phyloP scores from a whole-genome alignment of 768 basidiomycete species.

The Termitomyces sp. region DNA sequence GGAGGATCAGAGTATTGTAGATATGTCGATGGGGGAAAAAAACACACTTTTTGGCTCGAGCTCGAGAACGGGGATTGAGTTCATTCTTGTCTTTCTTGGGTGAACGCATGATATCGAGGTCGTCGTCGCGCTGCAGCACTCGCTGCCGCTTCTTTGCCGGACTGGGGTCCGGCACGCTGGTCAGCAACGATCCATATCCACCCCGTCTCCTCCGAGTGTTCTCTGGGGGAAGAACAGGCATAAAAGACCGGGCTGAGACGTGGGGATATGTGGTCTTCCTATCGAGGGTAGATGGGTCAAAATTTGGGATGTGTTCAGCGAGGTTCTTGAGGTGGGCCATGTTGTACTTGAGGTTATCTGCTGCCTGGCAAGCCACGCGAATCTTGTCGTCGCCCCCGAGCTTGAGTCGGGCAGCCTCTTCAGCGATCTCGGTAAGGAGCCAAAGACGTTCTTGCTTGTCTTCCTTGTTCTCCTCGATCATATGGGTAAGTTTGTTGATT shows the following conservation, averaged over 20 bases:
- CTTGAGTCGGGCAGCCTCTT: constrained; percentile 87
- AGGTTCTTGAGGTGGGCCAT: constrained; percentile 55
- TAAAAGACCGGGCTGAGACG: constrained; percentile 61
- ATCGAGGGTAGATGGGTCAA: constrained; percentile 51
- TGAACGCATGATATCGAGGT: constrained; percentile 51
- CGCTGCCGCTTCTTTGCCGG: constrained; percentile 69
- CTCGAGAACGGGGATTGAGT: constrained; percentile 40
- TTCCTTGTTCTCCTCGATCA: constrained; percentile 62
- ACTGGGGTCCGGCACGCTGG: constrained; percentile 51
- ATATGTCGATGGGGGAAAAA: not conserved
- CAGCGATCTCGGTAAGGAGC: constrained; percentile 89
- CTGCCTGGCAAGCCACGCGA: constrained; percentile 85
- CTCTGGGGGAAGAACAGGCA: constrained; percentile 57
- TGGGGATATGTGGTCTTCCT: constrained; percentile 73
- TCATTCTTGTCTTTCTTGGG: constrained; percentile 62
- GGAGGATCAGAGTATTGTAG: constrained; percentile 6
- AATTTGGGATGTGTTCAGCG: constrained; percentile 57
- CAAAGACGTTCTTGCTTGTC: constrained; percentile 73
- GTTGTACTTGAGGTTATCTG: constrained; percentile 77
- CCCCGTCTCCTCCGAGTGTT: constrained; percentile 59
- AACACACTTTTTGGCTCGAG: constrained; percentile 58
- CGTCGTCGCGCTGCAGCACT: constrained; percentile 51
- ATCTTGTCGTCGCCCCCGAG: constrained; percentile 98
- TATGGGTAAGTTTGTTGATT: constrained; percentile 65
- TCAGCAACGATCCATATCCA: constrained; percentile 49